Conservation (phyloP, 177 flowering plant genomes). For the Vitis hybrid region DNA sequence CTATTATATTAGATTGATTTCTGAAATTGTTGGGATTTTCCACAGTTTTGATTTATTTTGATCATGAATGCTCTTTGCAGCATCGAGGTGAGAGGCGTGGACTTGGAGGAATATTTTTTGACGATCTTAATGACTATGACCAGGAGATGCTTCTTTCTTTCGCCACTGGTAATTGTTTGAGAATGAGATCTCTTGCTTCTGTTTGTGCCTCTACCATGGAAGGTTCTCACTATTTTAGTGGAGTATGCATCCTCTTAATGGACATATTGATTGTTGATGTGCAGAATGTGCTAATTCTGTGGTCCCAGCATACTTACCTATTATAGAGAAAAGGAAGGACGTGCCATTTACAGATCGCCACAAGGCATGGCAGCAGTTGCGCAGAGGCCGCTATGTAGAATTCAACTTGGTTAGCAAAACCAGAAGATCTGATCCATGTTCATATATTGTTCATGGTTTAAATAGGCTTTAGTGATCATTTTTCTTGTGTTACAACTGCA, state of each 20-base stretch:
- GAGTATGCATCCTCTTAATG: neutral
- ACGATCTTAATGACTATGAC: constrained; percentile 90
- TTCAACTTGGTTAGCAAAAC: constrained; percentile 78
- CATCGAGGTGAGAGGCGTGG: constrained; percentile 95
- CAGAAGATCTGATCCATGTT: neutral
- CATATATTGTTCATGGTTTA: neutral
- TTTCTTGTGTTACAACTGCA: constrained; percentile 12
- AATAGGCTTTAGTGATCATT: neutral
- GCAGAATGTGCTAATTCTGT: constrained; percentile 96
- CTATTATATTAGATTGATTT: too few species aligned
- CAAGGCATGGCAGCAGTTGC: constrained; percentile 93
- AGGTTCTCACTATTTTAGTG: too few species aligned
- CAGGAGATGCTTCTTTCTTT: constrained; percentile 97
- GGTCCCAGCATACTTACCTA: constrained; percentile 87
- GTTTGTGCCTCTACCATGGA: neutral
- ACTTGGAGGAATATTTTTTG: constrained; percentile 98
- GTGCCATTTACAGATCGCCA: constrained; percentile 72
- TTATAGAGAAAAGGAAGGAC: constrained; percentile 82
- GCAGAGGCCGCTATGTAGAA: constrained; percentile 95
- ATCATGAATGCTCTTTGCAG: constrained; percentile 40
- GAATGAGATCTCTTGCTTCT: neutral
- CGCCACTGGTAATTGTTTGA: constrained; percentile 69
- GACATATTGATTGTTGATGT: constrained; percentile 9
- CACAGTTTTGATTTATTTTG: neutral
- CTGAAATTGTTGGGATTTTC: too few species aligned